Conservation (phyloP, 2,329 filamentous ascomycete species). For the Fusarium graminum region DNA sequence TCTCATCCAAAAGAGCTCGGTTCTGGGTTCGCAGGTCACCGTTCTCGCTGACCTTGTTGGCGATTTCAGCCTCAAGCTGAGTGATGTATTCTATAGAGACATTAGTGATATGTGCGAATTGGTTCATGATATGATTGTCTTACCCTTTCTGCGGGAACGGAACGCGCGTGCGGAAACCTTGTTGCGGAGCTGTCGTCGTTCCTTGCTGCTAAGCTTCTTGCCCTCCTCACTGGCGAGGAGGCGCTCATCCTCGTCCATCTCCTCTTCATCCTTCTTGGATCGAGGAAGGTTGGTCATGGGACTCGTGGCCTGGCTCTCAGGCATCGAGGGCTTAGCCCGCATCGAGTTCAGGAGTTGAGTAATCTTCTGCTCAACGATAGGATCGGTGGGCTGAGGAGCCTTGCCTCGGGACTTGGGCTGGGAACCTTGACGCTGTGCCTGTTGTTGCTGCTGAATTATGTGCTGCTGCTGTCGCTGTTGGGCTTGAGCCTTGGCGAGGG, state of each 20-base stretch:
- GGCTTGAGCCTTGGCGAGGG: conserved; percentile 78
- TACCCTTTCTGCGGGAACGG: conserved; percentile 98
- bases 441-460: conserved; percentile 64
- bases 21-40: conserved; percentile 86
- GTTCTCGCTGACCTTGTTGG: conserved; percentile 84
- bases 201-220: conserved; percentile 99
- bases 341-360: conserved; percentile 93
- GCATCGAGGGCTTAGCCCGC: conserved; percentile 76
- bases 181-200: conserved; percentile 96
- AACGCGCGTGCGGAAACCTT: conserved; percentile 98
- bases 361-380: conserved; percentile 90
- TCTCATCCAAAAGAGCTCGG: conserved; percentile 84
- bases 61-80: conserved; percentile 91
- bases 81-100: conserved; percentile 85
- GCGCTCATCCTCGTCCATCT: conserved; percentile 98
- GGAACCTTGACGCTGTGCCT: conserved; percentile 63
- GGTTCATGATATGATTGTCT: conserved; percentile 50
- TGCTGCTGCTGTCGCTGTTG: conserved; percentile 77
- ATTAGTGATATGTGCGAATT: conserved; percentile 32
- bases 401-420: conserved; percentile 64
- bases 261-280: conserved; percentile 92
- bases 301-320: conserved; percentile 60
- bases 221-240: conserved; percentile 96
- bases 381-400: conserved; percentile 69
- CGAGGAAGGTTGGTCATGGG: conserved; percentile 77